A percentile compares a stretch with the other conserved stretches of the same genome.
phyloP scores from a whole-genome alignment of 768 basidiomycete genomes.

The Termitomyces sp. region DNA sequence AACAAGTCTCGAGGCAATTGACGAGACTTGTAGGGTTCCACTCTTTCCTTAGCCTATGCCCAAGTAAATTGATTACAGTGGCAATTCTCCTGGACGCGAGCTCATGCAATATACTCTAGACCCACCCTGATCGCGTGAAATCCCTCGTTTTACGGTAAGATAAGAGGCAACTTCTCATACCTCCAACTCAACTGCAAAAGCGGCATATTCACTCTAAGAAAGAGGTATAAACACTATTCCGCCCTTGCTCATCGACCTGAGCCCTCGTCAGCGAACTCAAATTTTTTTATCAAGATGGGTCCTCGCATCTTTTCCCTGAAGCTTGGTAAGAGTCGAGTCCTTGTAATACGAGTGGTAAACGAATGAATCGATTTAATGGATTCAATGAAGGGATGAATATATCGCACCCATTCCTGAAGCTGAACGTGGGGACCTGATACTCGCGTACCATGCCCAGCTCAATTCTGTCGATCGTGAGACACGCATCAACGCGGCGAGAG shows the following conservation, averaged over 20 bases:
- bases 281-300: conserved; percentile 90
- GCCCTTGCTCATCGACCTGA: neutral
- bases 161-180: neutral
- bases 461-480: conserved; percentile 64
- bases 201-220: conserved; percentile 85
- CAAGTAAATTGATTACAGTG: conserved; percentile 40
- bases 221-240: conserved; percentile 40
- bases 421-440: conserved; percentile 74
- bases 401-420: conserved; percentile 73
- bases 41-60: conserved; percentile 80
- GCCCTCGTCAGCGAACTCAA: conserved; percentile 53
- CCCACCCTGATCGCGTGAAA: conserved; percentile 77
- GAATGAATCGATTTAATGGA: neutral
- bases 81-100: neutral
- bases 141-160: conserved; percentile 69
- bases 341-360: neutral
- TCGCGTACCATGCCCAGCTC: conserved; percentile 79
- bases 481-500: conserved; percentile 66
- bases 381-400: conserved; percentile 67
- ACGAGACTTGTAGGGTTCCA: conserved; percentile 57
- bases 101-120: conserved; percentile 28
- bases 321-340: conserved; percentile 52
- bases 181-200: conserved; percentile 26
- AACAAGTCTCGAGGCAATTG: neutral
- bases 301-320: conserved; percentile 80